Evolutionary conservation across 2,329 filamentous ascomycete genomes (phyloP).

Genomic region (Aspergillus arachidicola): DNA sequence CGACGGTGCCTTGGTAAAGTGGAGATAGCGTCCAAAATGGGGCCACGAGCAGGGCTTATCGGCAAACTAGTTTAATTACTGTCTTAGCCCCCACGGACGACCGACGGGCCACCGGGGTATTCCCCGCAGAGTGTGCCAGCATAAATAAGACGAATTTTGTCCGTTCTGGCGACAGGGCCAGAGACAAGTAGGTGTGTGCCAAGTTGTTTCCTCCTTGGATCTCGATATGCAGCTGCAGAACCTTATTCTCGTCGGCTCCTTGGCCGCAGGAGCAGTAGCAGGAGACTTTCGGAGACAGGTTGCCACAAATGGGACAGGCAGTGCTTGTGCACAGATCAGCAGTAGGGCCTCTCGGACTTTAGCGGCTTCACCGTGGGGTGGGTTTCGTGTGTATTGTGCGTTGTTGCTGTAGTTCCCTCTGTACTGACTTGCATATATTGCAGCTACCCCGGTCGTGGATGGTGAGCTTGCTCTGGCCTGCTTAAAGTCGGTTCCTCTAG

Average conservation of each 20-base stretch:
- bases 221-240: neutral
- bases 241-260: neutral
- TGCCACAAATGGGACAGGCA: neutral
- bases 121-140: neutral
- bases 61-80: neutral
- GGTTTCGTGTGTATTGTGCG: neutral
- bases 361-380: neutral
- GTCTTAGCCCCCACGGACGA: neutral
- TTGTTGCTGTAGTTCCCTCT: accelerated
- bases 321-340: neutral
- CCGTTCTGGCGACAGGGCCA: neutral
- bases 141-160: neutral
- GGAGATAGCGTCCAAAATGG: neutral
- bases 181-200: neutral
- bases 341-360: neutral
- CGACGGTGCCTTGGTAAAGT: neutral
- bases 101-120: neutral
- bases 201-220: neutral
- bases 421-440: neutral
- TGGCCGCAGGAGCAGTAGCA: neutral
- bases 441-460: neutral
- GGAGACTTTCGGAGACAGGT: neutral
- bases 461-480: neutral
- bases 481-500: neutral
- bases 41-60: neutral